Evolutionary conservation across 352 stramenopile genomes (phyloP).

Genomic region (Globisporangium cylindrosporum): DNA sequence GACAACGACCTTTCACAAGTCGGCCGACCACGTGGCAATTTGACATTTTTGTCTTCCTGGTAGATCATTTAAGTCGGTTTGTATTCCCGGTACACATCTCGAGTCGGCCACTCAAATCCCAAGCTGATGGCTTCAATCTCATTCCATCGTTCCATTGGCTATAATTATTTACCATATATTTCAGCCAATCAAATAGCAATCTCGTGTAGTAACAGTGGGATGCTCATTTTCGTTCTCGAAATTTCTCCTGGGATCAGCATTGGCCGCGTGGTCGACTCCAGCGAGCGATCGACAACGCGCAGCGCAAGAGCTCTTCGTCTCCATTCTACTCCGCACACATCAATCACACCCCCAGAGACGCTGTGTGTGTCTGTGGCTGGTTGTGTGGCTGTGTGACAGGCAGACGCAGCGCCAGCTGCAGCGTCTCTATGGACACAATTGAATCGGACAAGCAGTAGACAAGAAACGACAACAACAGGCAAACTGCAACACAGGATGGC

Average conservation of each 20-base stretch:
- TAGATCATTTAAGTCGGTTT: neutral
- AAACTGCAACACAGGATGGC: neutral
- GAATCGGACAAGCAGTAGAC: conserved; percentile 12
- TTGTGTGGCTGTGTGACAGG: neutral
- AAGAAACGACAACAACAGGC: conserved; percentile 3
- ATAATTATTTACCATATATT: neutral
- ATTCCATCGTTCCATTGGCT: neutral
- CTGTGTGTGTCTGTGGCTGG: neutral
- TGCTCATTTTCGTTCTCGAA: conserved; percentile 16
- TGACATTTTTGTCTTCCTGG: too few species aligned
- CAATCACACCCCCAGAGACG: neutral
- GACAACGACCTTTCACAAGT: neutral
- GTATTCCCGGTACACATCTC: neutral
- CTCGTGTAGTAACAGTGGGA: neutral
- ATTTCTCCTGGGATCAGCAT: conserved; percentile 15
- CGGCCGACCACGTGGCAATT: neutral
- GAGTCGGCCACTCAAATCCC: neutral
- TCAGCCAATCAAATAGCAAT: neutral
- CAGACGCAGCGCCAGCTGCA: neutral
- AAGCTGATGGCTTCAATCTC: neutral
- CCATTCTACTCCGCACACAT: neutral
- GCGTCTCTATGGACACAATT: conserved; percentile 12
- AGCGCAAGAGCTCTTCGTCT: neutral
- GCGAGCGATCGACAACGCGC: neutral
- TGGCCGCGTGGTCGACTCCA: conserved; percentile 3